Percentiles rank a stretch among this genome's conserved stretches.
phyloP scores from a whole-genome alignment of 2,329 filamentous ascomycete genomes.

The Grosmannia clavigera region DNA sequence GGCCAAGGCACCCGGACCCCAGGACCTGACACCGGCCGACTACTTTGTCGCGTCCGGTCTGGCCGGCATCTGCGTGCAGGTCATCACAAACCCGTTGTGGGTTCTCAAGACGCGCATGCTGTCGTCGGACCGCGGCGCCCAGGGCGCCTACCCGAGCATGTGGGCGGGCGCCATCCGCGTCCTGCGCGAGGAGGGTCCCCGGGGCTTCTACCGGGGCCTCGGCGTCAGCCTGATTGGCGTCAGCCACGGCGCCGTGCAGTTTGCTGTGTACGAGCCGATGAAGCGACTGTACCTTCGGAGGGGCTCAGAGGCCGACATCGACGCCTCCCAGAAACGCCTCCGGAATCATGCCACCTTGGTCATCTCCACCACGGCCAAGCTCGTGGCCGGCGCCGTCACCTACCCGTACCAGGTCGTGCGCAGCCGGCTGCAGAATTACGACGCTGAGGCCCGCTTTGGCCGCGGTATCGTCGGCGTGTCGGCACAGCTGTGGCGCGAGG shows the following conservation, averaged over 20 bases:
- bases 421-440: slow-evolving; percentile 78
- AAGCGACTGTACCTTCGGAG: slow-evolving; percentile 42
- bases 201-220: slow-evolving; percentile 80
- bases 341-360: slow-evolving; percentile 55
- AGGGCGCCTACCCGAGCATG: slow-evolving; percentile 74
- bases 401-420: slow-evolving; percentile 94
- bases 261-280: slow-evolving; percentile 77
- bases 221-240: slow-evolving; percentile 75
- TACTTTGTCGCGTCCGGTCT: slow-evolving; percentile 70
- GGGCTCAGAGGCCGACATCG: background rate
- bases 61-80: slow-evolving; percentile 60
- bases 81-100: slow-evolving; percentile 92
- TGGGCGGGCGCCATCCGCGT: slow-evolving; percentile 56
- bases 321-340: background rate
- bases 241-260: slow-evolving; percentile 86
- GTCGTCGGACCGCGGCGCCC: slow-evolving; percentile 60
- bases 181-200: slow-evolving; percentile 55
- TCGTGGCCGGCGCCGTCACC: slow-evolving; percentile 77
- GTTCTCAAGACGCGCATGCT: slow-evolving; percentile 97
- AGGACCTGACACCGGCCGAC: slow-evolving; percentile 46
- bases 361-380: slow-evolving; percentile 69
- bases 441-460: slow-evolving; percentile 63
- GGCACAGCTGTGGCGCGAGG: slow-evolving; percentile 60
- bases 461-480: slow-evolving; percentile 60
- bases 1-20: slow-evolving; percentile 14